Evolutionary conservation across 2,329 filamentous ascomycete species (phyloP).

Genomic region (Alternaria novae-zelandiae): DNA sequence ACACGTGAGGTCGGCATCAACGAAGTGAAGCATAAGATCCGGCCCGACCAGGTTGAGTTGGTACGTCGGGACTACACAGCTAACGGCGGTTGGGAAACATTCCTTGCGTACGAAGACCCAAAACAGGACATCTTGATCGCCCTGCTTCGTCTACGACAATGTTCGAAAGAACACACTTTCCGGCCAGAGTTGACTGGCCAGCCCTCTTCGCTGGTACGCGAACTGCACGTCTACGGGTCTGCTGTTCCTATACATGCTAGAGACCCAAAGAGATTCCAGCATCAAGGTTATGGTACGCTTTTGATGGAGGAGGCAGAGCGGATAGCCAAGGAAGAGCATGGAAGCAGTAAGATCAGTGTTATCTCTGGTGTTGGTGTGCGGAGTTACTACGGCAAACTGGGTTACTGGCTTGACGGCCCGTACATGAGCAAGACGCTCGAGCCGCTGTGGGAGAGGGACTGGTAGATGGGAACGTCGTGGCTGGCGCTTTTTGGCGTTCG

Average conservation of each 20-base stretch:
- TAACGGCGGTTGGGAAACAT: constrained; percentile 98
- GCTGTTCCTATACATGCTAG: constrained; percentile 97
- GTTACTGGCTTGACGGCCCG: constrained; percentile 91
- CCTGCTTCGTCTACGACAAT: constrained; percentile 86
- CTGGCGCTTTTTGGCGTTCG: constrained; percentile 6
- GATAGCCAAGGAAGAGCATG: constrained; percentile 92
- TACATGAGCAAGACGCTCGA: constrained; percentile 60
- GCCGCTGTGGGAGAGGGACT: constrained; percentile 43
- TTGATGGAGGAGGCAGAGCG: constrained; percentile 98
- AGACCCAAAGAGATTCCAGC: constrained; percentile 96
- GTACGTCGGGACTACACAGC: constrained; percentile 92
- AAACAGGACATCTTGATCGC: constrained; percentile 98
- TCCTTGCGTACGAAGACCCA: constrained; percentile 95
- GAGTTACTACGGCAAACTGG: constrained; percentile 92
- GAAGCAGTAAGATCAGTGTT: constrained; percentile 91
- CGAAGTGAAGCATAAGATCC: constrained; percentile 98
- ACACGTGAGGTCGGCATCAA: constrained; percentile 98
- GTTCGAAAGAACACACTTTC: constrained; percentile 89
- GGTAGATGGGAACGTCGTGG: constrained; percentile 11
- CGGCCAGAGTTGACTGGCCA: constrained; percentile 84
- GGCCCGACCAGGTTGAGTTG: constrained; percentile 93
- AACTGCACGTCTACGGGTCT: constrained; percentile 95
- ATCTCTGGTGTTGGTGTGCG: constrained; percentile 97
- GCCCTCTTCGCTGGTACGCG: constrained; percentile 88
- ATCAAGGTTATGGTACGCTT: constrained; percentile 94